Conservation (phyloP, 768 basidiomycete genomes). For the Macrolepiota albuminosa region DNA sequence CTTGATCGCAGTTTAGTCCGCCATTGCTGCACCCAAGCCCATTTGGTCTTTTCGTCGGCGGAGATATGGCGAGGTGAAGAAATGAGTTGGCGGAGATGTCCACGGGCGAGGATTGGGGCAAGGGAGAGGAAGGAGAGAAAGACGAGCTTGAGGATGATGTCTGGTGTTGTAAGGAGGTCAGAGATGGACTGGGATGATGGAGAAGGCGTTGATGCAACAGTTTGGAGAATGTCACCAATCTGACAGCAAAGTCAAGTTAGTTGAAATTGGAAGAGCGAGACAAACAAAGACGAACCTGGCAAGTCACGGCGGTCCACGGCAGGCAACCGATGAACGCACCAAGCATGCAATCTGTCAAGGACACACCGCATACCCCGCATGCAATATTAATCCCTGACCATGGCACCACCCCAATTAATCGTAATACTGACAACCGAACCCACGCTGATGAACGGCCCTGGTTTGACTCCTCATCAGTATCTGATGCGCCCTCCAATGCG, state of each 20-base stretch:
- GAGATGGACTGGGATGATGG: slow-evolving; percentile 76
- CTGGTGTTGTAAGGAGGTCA: slow-evolving; percentile 77
- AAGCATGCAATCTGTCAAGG: slow-evolving; percentile 67
- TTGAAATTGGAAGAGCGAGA: slow-evolving; percentile 13
- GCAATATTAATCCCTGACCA: slow-evolving; percentile 98
- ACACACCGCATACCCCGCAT: slow-evolving; percentile 86
- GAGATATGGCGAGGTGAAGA: slow-evolving; percentile 17
- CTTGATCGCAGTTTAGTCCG: slow-evolving; percentile 52
- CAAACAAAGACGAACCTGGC: slow-evolving; percentile 52
- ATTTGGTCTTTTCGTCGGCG: slow-evolving; percentile 30
- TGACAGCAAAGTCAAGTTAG: slow-evolving; percentile 28
- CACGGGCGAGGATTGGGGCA: slow-evolving; percentile 79
- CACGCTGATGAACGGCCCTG: slow-evolving; percentile 51
- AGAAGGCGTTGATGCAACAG: slow-evolving; percentile 68
- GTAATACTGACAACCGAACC: slow-evolving; percentile 83
- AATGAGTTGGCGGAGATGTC: slow-evolving; percentile 57
- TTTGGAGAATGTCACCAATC: slow-evolving; percentile 87
- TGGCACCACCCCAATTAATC: slow-evolving; percentile 89
- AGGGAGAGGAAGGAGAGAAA: slow-evolving; percentile 81
- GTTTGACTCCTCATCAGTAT: slow-evolving; percentile 32
- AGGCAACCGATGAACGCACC: slow-evolving; percentile 81
- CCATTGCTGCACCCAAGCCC: slow-evolving; percentile 70
- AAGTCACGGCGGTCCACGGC: slow-evolving; percentile 91
- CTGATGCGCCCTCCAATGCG: slow-evolving; percentile 68
- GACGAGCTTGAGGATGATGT: slow-evolving; percentile 78